Percentiles rank a stretch among this genome's conserved stretches.
phyloP scores from a whole-genome alignment of 1,139 yeast genomes.

The Kluyveromyces marxianus region DNA sequence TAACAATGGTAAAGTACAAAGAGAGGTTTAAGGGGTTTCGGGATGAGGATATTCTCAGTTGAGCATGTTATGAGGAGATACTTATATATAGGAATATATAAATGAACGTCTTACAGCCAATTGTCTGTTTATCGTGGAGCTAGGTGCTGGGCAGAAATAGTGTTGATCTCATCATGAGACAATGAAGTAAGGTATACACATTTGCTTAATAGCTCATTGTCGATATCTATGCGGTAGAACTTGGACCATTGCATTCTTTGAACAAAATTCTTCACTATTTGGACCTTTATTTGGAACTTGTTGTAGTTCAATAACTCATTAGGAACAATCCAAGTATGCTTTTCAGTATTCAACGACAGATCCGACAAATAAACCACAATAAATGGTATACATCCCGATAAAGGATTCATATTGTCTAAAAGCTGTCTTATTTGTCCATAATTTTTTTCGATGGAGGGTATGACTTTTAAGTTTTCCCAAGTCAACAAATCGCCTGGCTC shows the following conservation, averaged over 20 bases:
- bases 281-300: conserved; percentile 69
- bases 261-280: conserved; percentile 68
- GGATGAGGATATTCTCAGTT: no score
- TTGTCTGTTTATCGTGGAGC: no score
- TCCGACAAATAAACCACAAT: conserved; percentile 82
- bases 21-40: no score
- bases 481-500: conserved; percentile 49
- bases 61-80: no score
- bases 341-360: conserved; percentile 70
- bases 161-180: conserved; percentile 60
- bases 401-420: conserved; percentile 54
- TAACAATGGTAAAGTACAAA: no score
- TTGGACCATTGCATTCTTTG: conserved; percentile 83
- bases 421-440: conserved; percentile 59
- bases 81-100: no score
- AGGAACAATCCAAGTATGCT: conserved; percentile 33
- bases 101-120: no score
- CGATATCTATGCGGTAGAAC: conserved; percentile 44
- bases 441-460: conserved; percentile 58
- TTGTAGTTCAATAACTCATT: conserved; percentile 62
- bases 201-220: conserved; percentile 64
- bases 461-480: conserved; percentile 55
- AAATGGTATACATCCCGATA: conserved; percentile 83
- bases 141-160: not conserved
- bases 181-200: conserved; percentile 76